Percentiles rank a stretch among this genome's conserved stretches.
These are phyloP conservation scores for Starmerella davenportii DNA, from an alignment of 805 yeast genomes.

Conservation along the genomic window DNA sequence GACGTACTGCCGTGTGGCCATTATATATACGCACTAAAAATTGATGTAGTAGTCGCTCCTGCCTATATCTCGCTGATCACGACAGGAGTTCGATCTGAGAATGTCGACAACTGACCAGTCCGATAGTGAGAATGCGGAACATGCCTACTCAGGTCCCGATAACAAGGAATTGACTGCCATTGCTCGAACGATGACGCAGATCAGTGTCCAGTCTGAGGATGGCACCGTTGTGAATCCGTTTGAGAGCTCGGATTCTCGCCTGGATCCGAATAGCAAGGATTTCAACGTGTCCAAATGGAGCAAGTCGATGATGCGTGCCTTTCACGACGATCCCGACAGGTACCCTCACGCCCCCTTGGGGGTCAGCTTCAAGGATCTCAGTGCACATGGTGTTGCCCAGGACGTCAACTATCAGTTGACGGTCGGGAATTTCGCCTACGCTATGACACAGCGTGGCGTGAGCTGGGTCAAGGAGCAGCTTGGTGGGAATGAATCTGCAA, in stretches of 20 bases:
- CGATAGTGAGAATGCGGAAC: neutral
- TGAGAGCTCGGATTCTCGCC: constrained; percentile 25
- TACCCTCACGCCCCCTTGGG: constrained; percentile 45
- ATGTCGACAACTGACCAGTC: no score
- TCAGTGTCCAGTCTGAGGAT: neutral
- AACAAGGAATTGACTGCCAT: constrained; percentile 3
- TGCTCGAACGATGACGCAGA: constrained; percentile 7
- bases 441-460: constrained; percentile 17
- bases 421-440: constrained; percentile 27
- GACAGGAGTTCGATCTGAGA: no score
- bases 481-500: neutral
- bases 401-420: constrained; percentile 49
- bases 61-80: no score
- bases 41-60: no score
- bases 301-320: constrained; percentile 35
- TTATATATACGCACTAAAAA: no score
- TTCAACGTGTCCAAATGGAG: constrained; percentile 50
- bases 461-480: constrained; percentile 3
- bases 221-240: neutral
- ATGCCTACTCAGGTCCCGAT: constrained; percentile 9
- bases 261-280: constrained; percentile 41
- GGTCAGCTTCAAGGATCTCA: constrained; percentile 37
- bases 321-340: constrained; percentile 39
- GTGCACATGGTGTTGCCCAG: constrained; percentile 48
- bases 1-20: no score